Evolutionary conservation across 805 yeast species (phyloP).

Genomic region (Saccharomycopsis synnaedendra): DNA sequence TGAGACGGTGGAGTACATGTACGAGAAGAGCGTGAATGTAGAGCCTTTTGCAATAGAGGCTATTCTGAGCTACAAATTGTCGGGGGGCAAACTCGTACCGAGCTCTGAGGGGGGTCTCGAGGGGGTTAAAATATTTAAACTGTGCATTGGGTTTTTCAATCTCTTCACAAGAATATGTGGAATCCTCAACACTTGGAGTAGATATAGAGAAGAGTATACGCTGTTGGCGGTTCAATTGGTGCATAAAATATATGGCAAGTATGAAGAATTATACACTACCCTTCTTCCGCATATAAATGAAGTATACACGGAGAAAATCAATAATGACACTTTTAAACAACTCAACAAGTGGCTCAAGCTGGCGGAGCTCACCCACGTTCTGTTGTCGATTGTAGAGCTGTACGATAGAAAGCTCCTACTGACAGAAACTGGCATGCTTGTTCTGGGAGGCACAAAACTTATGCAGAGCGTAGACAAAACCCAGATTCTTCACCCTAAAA

Average conservation of each 20-base stretch:
- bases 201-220: conserved; percentile 46
- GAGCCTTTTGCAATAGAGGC: conserved; percentile 22
- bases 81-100: conserved; percentile 16
- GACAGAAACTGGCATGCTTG: conserved; percentile 22
- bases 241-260: conserved; percentile 27
- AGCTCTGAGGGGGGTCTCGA: neutral
- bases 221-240: conserved; percentile 28
- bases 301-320: conserved; percentile 16
- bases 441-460: conserved; percentile 22
- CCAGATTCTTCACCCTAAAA: conserved; percentile 43
- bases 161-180: conserved; percentile 38
- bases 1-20: conserved; percentile 39
- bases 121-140: conserved; percentile 24
- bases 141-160: conserved; percentile 35
- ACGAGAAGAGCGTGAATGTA: conserved; percentile 34
- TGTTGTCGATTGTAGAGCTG: conserved; percentile 22
- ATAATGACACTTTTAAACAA: conserved; percentile 17
- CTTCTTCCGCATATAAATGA: conserved; percentile 17
- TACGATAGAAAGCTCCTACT: conserved; percentile 16
- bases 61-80: conserved; percentile 16
- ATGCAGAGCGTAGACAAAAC: conserved; percentile 28
- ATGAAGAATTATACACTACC: conserved; percentile 23
- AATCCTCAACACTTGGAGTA: conserved; percentile 47
- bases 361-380: conserved; percentile 22
- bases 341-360: conserved; percentile 22